Base-by-base conservation (phyloP, 306 rosid species). In the Vigna nakashimae region DNA sequence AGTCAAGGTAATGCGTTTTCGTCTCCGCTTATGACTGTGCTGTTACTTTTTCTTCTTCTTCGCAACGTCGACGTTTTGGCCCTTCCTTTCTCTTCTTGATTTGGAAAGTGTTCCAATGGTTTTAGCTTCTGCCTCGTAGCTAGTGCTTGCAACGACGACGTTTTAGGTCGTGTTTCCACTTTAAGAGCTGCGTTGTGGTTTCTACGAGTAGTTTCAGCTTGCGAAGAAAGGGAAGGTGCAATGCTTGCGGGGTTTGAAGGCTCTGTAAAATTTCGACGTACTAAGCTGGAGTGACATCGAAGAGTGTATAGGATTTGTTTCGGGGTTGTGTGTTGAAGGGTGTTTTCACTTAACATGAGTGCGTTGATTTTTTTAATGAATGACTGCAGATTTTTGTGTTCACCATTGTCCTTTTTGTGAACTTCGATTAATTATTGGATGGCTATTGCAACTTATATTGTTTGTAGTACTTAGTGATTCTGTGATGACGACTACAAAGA, bases 1-100 rank as follows among this genome's bases (percentile, higher is more conserved):
- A 79, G 94, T 95, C 18, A 88, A 91, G 97, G 98, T 95, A 85
- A 62, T 69, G 78, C 58, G 67, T 66, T 63, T 70, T 69, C 60
- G 16, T 57, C 49, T 82, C 57, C 59, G 43, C 51, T 48, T 66
- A 4, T 69, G 17, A 65, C 83, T 26, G 6, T 22, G 13, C 64
- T 15, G 5, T 63, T 7, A 52, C 66, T 62, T 43, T 3, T 50
- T 34, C 57, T 67, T 80, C 70, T 50, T 42, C 57, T 67, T 56
- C 80, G 24, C 32, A 38, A 65, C 30, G 70, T n/a, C 32, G 70
- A 4, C n/a, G 70, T 38, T 65, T 65, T 65, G 22, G 50, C 22
- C 9, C 69, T 62, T 30, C 14, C n/a, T 14, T 65, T 24, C 42
- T 46, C 30, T 73, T 76, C 45, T 32, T 8, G 8, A n/a, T 51